Base-by-base conservation (phyloP, 441 rosid genomes). In the Pelargonium australe region DNA sequence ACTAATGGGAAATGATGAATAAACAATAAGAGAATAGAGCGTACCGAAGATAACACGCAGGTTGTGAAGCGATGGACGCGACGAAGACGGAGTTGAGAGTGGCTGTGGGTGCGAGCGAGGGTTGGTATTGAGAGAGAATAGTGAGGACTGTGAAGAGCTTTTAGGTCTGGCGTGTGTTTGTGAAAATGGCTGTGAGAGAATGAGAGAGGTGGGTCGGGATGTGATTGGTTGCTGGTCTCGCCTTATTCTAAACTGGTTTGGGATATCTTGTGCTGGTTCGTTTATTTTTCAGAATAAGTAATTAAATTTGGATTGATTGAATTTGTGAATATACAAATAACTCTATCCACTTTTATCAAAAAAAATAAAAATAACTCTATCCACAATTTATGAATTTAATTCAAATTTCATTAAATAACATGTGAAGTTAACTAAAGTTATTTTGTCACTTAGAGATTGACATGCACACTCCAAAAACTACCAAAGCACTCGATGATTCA, bases 201-300 rank as follows among this genome's bases (percentile, higher is more conserved):
- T 7, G 63, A 57, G 63, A 57, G 63, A 58, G 31, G 63, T 58
- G 63, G 63, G 63, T 23, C 63, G 63, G 23, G 63, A 2, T 9
- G 0, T 58, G 63, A 19, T 58, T 58, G 63, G 63, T 20, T 58
- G 4, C 63, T 9, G 63, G 31, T 20, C 11, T 57, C 63, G 11
- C 8, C 63, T 20, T 28, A 58, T 58, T 28, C 63, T 19, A 58
- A 58, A 20, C 5, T 34, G 63, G 63, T 58, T 58, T 8, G 31
- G 28, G 31, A 58, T 58, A 58, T 58, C 31, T 40, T 40, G 43
- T 7, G 43, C 43, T 40, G 43, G 43, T 40, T 40, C 43, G 43
- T 40, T 40, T 40, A 7, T 6, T 40, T 40, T 40, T 40, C 43
- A 40, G 43, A 8, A 40, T 40, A 40, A 34, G 40, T 34, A 34